Evolutionary conservation across 2,329 filamentous ascomycete species (phyloP), one percentile per base, ranked within the genome.

Genomic region (Juglanconis juglandina): DNA sequence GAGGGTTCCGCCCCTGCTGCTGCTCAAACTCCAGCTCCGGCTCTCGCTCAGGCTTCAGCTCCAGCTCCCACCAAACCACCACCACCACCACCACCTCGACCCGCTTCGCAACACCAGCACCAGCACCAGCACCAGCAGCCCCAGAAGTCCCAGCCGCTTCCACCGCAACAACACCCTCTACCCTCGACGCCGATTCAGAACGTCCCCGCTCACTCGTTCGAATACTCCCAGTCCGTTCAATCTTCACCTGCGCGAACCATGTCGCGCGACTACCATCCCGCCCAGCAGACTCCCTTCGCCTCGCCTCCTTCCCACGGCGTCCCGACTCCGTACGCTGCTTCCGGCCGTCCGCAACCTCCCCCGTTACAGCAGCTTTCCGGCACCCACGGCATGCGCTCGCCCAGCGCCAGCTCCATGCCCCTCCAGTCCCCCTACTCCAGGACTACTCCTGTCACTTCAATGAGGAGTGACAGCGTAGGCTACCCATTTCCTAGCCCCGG

Each of bases 391-490:
- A 66, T 75, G 61, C 79, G 82, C 60, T 85, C 83, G 13, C 82
- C 83, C 17, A 75, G 77, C 66, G 74, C 75, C 59, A 71, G 68
- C 34, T 73, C 78, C 17, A 72, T 77, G 53, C 75, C 79, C 24
- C 74, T 72, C 3, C 78, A 76, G 5, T 81, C 79, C 3, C 77
- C 82, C 2, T 85, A 83, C 66, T 83, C 83, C 66, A 78, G 81
- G 56, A 76, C 79, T 33, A 79, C 79, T 9, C 78, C 79, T 30
- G 78, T 76, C 4, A 78, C 80, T 37, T 77, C 79, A 3, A 67
- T 74, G 50, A 77, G 75, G 64, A 71, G 68, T 11, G 68, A 73
- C 42, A 71, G 72, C 63, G 70, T 74, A 50, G 80, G 78, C 33
- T 84, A 82, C 65, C 80, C 81, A 1, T 85, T 84, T 52, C 81